Evolutionary conservation across 768 basidiomycete species (phyloP).

Genomic region (Aureoboletus auriporus): DNA sequence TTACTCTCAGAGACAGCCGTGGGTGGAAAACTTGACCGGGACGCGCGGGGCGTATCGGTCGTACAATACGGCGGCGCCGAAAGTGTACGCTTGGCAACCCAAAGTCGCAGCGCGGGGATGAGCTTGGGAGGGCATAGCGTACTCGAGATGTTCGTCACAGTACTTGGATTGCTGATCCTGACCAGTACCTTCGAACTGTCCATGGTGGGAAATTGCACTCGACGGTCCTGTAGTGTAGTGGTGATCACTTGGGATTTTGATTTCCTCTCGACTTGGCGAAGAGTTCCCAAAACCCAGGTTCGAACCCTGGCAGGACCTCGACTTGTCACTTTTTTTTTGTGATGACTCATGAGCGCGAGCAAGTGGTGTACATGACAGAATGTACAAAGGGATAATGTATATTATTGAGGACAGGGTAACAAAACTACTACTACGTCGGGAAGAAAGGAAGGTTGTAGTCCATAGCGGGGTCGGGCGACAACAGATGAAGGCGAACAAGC

Average conservation of each 20-base stretch:
- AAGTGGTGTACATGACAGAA: too few species aligned
- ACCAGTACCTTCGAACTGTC: too few species aligned
- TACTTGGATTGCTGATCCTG: too few species aligned
- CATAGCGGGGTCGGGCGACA: too few species aligned
- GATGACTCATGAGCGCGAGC: too few species aligned
- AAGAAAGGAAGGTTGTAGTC: too few species aligned
- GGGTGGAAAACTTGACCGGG: conserved; percentile 87
- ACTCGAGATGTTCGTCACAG: not conserved
- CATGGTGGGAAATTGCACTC: too few species aligned
- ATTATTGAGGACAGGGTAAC: too few species aligned
- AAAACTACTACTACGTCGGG: too few species aligned
- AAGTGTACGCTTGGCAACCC: conserved; percentile 82
- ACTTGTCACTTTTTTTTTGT: not conserved
- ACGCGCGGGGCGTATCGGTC: conserved; percentile 87
- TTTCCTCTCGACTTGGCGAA: not conserved
- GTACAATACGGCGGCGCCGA: conserved; percentile 84
- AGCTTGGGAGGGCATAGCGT: not conserved
- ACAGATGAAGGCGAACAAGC: too few species aligned
- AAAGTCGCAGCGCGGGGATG: conserved; percentile 51
- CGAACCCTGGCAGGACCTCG: conserved; percentile 24
- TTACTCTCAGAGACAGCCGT: conserved; percentile 47
- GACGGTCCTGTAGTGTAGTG: conserved; percentile 25
- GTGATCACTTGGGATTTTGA: conserved; percentile 27
- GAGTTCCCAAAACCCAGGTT: conserved; percentile 23
- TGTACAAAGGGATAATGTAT: too few species aligned